Base-by-base conservation (phyloP, 805 yeast genomes). In the Saccharomycodes ludwigii region DNA sequence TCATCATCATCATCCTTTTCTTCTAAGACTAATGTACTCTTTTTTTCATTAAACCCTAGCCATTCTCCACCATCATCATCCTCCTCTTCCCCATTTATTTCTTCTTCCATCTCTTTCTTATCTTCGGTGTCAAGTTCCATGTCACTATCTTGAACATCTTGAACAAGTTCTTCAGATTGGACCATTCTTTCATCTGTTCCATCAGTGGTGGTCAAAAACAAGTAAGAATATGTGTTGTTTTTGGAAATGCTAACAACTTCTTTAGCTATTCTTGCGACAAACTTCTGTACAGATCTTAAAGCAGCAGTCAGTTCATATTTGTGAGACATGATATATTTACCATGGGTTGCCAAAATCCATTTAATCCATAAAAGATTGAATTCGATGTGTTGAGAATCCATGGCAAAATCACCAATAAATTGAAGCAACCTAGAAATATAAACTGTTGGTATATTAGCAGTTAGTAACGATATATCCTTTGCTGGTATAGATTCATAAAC, bases 351-450 rank as follows among this genome's bases (percentile, higher is more conserved):
- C 12, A 91, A 54, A 4, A 85, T 44, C 11, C 68, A 60, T 42
- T 76, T 73, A 21, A 88, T 65, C 97, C 98, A 91, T 8, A 79
- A 43, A 40, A 91, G 53, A 44, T 76, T 74, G 59, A 76, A 85
- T 58, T 91, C 96, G 16, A 88, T 51, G 56, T 91, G 97, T 21
- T 72, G 85, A 5, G 84, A 73, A 3, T 76, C 80, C 50, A 68
- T 67, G 21, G 75, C 65, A 40, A 71, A 65, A 25, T 69, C 67
- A 2, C 82, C 91, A 44, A 91, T 66, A 39, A 83, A 84, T 21
- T 61, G 56, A 27, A 91, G 52, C 21, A 88, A 46, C 35, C 78
- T 68, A 25, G 73, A 66, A 27, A 84, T 66, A 44, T 91, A 88
- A 0, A 85, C 78, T 1, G 63, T 61, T 0, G 98, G 98, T 13